Percentiles rank a stretch among this genome's conserved stretches.
Evolutionary conservation across 176 grass and related monocot genomes (phyloP).

Genomic region (Dendrocalamus sinicus): DNA sequence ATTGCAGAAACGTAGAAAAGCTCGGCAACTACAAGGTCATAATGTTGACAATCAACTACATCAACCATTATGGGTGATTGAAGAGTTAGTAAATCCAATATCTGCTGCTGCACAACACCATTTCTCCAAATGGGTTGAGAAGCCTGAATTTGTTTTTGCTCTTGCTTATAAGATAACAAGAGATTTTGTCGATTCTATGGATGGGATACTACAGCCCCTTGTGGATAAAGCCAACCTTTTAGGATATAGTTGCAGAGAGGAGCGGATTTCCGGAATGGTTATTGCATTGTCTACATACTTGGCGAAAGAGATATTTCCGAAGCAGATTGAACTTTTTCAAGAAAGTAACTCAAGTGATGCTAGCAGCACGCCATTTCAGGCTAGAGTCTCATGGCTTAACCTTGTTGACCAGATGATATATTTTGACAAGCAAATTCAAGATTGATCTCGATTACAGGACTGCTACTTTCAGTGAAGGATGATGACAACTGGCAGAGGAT

Average conservation of each 20-base stretch:
- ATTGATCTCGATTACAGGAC: conserved; percentile 65
- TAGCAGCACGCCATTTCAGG: conserved; percentile 27
- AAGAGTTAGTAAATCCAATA: conserved; percentile 92
- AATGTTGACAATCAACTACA: conserved; percentile 64
- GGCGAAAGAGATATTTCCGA: conserved; percentile 81
- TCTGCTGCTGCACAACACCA: conserved; percentile 55
- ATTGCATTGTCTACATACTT: conserved; percentile 81
- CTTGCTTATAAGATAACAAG: conserved; percentile 85
- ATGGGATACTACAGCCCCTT: conserved; percentile 91
- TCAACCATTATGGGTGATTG: conserved; percentile 90
- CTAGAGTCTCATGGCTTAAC: conserved; percentile 77
- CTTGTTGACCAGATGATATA: conserved; percentile 92
- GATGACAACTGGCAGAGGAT: conserved; percentile 80
- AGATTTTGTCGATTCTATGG: conserved; percentile 90
- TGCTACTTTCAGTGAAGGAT: conserved; percentile 72
- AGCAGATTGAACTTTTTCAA: conserved; percentile 74
- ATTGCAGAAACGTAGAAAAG: conserved; percentile 85
- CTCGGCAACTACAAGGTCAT: conserved; percentile 70
- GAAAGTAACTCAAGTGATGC: conserved; percentile 51
- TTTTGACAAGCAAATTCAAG: conserved; percentile 88
- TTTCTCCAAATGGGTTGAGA: conserved; percentile 93
- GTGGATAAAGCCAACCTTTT: conserved; percentile 92
- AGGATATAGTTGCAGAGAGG: conserved; percentile 96
- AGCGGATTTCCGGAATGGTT: conserved; percentile 82
- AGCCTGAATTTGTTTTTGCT: conserved; percentile 91